Evolutionary conservation across 768 basidiomycete species (phyloP).

Genomic region (Panaeolus cyanescens): DNA sequence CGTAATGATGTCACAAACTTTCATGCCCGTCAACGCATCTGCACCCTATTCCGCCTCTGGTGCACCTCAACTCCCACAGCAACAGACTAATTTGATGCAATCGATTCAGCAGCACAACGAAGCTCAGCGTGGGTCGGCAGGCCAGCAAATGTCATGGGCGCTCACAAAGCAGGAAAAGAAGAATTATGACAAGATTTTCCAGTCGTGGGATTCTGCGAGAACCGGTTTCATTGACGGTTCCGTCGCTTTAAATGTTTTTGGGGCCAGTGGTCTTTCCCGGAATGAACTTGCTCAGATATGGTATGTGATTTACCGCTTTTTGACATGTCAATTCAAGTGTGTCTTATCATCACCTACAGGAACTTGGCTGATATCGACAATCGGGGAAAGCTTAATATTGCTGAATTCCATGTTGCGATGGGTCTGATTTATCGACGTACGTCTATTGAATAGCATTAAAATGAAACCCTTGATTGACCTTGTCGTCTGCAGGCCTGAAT

Average conservation of each 20-base stretch:
- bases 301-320: slow-evolving; percentile 44
- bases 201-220: slow-evolving; percentile 87
- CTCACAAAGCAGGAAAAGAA: slow-evolving; percentile 91
- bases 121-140: slow-evolving; percentile 61
- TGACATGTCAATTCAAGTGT: background rate
- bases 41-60: slow-evolving; percentile 61
- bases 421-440: slow-evolving; percentile 93
- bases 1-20: slow-evolving; percentile 87
- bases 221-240: slow-evolving; percentile 86
- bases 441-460: slow-evolving; percentile 28
- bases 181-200: slow-evolving; percentile 94
- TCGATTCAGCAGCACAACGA: slow-evolving; percentile 89
- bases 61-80: slow-evolving; percentile 66
- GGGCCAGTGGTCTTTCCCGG: slow-evolving; percentile 85
- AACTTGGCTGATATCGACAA: slow-evolving; percentile 90
- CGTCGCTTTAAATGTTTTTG: slow-evolving; percentile 90
- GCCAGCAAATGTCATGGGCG: slow-evolving; percentile 82
- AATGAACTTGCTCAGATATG: slow-evolving; percentile 94
- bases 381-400: slow-evolving; percentile 91
- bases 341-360: slow-evolving; percentile 47
- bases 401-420: slow-evolving; percentile 99
- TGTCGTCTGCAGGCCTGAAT: slow-evolving; percentile 70
- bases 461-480: slow-evolving; percentile 5
- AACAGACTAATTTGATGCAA: slow-evolving; percentile 74
- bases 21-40: slow-evolving; percentile 79